Evolutionary conservation across 78 protist species (phyloP), one percentile per base, ranked within the genome.

Genomic region (Dictyostelium capitatum): DNA sequence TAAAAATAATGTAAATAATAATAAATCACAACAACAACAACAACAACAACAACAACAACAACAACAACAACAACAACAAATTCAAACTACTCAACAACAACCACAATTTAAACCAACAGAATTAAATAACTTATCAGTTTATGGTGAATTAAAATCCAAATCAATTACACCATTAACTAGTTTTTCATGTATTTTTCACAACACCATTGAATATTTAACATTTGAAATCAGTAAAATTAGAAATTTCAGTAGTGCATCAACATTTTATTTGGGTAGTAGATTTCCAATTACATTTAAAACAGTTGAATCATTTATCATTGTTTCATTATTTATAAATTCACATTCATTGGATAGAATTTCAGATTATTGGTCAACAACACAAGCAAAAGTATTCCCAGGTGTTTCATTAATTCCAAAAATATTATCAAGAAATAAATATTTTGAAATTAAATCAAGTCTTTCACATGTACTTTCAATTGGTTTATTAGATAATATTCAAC

Each of bases 331-430:
- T 77, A 87, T 87, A 14, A 87, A 87, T 59, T 87, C 84, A 1
- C 92, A 87, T 64, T 87, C 92, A 6, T 74, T 87, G 23, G 92
- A 87, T 41, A 62, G 92, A 19, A 87, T 87, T 72, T 77, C 84
- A 4, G 92, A 87, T 46, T 87, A 87, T 56, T 87, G 92, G 92
- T 20, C 50, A 10, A 70, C 92, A 6, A 70, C 62, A 2, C 92
- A 77, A 64, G 92, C 92, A 51, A 74, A 77, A 50, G 59, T 25
- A 1, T 74, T 64, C 81, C 82, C 92, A 17, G 81, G 70, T 46
- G 83, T 87, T n/a, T 79, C 81, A 23, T 54, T 70, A 12, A 87
- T 87, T 14, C 92, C 92, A 77, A 79, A 57, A 17, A 87, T 87
- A 10, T 65, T 87, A 8, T 87, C 92, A 25, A 67, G 92, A 20